Evolutionary conservation across 495 filamentous ascomycete genomes (phyloP), one percentile per base, ranked within the genome.

Genomic region (Paragyromitra xinjiangensis): DNA sequence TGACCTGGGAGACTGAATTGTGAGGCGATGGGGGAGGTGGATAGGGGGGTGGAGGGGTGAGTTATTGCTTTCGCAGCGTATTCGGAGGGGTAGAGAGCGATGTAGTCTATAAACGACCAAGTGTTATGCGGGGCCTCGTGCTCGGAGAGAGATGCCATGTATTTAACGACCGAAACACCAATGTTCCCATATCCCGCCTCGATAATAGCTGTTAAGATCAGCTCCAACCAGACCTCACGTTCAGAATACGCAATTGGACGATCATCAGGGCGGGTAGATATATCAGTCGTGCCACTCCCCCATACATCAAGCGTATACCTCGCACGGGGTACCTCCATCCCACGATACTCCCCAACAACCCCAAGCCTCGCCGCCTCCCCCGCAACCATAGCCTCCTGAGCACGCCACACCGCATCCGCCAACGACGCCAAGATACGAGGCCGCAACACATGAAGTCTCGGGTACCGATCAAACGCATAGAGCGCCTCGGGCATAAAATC

Each of bases 271-370:
- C 24, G 14, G 2, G 26, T 40, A 4, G 63, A 26, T 34, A 79
- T 79, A 14, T 72, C 61, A 44, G 26, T 78, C 5, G 74, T 71
- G 14, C 77, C 77, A 26, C 64, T 71, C 3, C 77, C 77, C 77
- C 77, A 79, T 11, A 78, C 68, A 9, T 64, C 39, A 26, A 78
- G 42, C 1, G 50, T 39, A 14, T 72, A 50, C 16, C 61, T 59
- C 3, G 77, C 77, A 2, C 37, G 48, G 5, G 77, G 77, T n/a
- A 79, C 77, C 40, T 79, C 77, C 75, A 79, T 79, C 9, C 77
- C 77, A 16, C 66, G 53, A 24, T 79, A 19, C 26, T 78, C 75
- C 34, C 77, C 77, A 14, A 62, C 19, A 6, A 79, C n/a, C 1
- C 74, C 74, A 8, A 78, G 61, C 5, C 16, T 45, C 34, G 51